These are phyloP conservation scores for Laburnicola sp. DNA, from an alignment of 2,329 filamentous ascomycete species.

Conservation along the genomic window DNA sequence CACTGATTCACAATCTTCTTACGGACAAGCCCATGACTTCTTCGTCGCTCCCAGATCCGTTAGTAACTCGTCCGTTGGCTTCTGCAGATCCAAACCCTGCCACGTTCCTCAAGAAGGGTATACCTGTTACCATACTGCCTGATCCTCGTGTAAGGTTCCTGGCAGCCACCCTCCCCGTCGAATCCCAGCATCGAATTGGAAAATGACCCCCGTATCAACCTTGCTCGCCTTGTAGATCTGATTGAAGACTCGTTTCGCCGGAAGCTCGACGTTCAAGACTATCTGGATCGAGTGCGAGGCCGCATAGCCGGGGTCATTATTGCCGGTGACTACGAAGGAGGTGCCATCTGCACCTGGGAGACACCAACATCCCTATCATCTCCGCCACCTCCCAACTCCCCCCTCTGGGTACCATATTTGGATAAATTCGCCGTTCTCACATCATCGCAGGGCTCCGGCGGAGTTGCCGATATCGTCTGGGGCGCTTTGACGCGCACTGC, in stretches of 20 bases:
- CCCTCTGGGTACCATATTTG: conserved; percentile 76
- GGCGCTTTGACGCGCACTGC: conserved; percentile 91
- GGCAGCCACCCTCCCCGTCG: conserved; percentile 67
- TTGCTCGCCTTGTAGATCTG: conserved; percentile 77
- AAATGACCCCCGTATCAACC: conserved; percentile 74
- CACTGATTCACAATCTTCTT: conserved; percentile 90
- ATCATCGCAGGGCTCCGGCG: conserved; percentile 83
- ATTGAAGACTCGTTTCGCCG: conserved; percentile 93
- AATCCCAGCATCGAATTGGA: conserved; percentile 68
- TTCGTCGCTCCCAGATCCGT: conserved; percentile 74
- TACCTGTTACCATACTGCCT: conserved; percentile 84
- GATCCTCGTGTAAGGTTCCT: conserved; percentile 65
- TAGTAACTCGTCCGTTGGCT: conserved; percentile 32
- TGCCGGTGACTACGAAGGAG: conserved; percentile 94
- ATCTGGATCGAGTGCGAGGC: conserved; percentile 76
- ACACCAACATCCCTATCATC: conserved; percentile 58
- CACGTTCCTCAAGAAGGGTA: conserved; percentile 87
- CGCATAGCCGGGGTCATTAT: conserved; percentile 90
- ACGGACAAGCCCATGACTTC: conserved; percentile 94
- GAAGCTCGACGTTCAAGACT: conserved; percentile 80
- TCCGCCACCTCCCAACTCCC: conserved; percentile 48
- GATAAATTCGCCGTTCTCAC: conserved; percentile 97
- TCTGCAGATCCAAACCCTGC: conserved; percentile 56
- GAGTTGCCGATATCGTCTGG: conserved; percentile 94
- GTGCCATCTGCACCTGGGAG: conserved; percentile 95